These are phyloP conservation scores for Wickerhamiella musiphila DNA, from an alignment of 805 yeast species.

Conservation along the genomic window DNA sequence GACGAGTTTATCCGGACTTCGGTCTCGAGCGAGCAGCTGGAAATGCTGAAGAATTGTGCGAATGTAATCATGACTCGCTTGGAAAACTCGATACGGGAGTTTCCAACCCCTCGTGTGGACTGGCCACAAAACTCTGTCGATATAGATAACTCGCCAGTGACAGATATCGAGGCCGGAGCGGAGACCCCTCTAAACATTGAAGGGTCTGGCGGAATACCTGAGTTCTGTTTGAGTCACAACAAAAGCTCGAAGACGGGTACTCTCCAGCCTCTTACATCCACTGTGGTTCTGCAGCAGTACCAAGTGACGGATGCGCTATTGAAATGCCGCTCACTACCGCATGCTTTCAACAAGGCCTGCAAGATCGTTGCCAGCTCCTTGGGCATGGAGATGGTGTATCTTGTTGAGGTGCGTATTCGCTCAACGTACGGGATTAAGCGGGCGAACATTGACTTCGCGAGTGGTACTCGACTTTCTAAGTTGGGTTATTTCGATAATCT, in stretches of 20 bases:
- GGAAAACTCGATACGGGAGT: background rate
- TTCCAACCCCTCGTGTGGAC: slow-evolving; percentile 1
- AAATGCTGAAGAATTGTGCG: slow-evolving; percentile 7
- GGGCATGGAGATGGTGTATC: slow-evolving; percentile 15
- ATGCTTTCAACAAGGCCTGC: slow-evolving; percentile 17
- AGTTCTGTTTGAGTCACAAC: slow-evolving; percentile 1
- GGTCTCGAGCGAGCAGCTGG: slow-evolving; percentile 7
- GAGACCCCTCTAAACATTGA: slow-evolving; percentile 1
- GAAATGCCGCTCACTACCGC: slow-evolving; percentile 10
- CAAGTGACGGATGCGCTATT: slow-evolving; percentile 15
- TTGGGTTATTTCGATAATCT: background rate
- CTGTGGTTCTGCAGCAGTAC: slow-evolving; percentile 14
- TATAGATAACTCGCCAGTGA: background rate
- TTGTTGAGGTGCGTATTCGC: slow-evolving; percentile 13
- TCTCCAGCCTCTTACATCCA: slow-evolving; percentile 3
- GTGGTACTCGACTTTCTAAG: background rate
- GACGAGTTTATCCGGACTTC: slow-evolving; percentile 23
- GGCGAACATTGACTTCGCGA: background rate
- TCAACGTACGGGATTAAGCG: background rate
- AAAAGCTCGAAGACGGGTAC: background rate
- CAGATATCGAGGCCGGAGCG: background rate
- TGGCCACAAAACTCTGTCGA: slow-evolving; percentile 1
- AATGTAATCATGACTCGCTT: slow-evolving; percentile 3
- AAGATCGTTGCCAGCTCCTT: slow-evolving; percentile 13
- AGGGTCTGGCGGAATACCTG: slow-evolving; percentile 1